Evolutionary conservation across 108 stramenopile genomes (phyloP).

Genomic region (Poteriospumella lacustris): DNA sequence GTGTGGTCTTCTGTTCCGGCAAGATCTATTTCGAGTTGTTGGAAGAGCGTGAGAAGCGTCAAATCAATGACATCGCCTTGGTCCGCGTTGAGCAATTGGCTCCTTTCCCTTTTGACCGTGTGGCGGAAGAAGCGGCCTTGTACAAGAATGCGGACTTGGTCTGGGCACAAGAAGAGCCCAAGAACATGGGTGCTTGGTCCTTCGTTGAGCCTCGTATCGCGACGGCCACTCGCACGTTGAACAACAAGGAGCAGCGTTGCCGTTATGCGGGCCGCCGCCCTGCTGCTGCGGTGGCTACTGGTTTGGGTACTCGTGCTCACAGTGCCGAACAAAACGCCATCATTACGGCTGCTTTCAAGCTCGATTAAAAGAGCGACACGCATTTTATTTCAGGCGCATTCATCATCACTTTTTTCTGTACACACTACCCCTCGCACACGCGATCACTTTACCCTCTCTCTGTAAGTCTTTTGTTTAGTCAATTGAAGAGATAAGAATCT

Average conservation of each 20-base stretch:
- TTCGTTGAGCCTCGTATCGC: constrained; percentile 81
- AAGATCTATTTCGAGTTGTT: constrained; percentile 97
- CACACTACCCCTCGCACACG: background rate
- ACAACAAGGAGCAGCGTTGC: constrained; percentile 73
- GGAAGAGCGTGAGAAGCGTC: constrained; percentile 72
- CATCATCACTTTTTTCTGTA: background rate
- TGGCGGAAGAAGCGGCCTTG: constrained; percentile 64
- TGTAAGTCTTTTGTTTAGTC: background rate
- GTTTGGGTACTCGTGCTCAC: constrained; percentile 75
- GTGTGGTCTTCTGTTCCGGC: constrained; percentile 86
- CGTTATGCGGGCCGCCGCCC: constrained; percentile 87
- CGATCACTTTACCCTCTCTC: background rate
- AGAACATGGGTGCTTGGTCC: constrained; percentile 93
- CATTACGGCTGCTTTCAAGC: constrained; percentile 54
- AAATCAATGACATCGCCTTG: constrained; percentile 78
- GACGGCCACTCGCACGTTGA: constrained; percentile 87
- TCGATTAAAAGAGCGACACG: background rate
- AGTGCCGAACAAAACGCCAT: constrained; percentile 73
- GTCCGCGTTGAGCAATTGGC: constrained; percentile 93
- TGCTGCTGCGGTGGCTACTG: constrained; percentile 90
- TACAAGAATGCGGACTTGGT: constrained; percentile 89
- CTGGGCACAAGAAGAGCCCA: constrained; percentile 88
- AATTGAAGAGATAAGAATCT: background rate
- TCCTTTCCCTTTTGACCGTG: constrained; percentile 92
- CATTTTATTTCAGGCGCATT: background rate